A percentile compares a stretch with the other conserved stretches of the same genome.
These are phyloP conservation scores for Botrytis fabae DNA, from an alignment of 2,329 filamentous ascomycete species.

Conservation along the genomic window DNA sequence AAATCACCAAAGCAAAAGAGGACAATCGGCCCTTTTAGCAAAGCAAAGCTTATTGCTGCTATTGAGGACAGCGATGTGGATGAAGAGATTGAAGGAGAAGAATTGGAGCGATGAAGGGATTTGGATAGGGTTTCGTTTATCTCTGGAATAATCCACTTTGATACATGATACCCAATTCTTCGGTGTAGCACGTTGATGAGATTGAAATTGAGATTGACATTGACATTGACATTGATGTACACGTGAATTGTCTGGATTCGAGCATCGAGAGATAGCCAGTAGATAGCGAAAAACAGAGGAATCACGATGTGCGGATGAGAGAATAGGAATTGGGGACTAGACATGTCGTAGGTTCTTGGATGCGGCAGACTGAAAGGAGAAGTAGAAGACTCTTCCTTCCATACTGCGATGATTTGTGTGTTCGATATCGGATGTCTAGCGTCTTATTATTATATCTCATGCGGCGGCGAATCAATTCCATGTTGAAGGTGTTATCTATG, in stretches of 20 bases:
- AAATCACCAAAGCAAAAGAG: slow-evolving; percentile 24
- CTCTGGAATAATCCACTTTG: background rate
- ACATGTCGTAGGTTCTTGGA: too few species aligned
- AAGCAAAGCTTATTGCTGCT: slow-evolving; percentile 40
- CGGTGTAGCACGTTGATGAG: background rate
- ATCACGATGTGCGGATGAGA: background rate
- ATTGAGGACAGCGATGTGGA: slow-evolving; percentile 59
- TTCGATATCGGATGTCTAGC: too few species aligned
- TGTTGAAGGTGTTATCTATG: too few species aligned
- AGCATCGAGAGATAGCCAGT: background rate
- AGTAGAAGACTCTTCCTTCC: too few species aligned
- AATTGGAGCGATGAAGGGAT: background rate
- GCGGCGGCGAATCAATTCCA: too few species aligned
- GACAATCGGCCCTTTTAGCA: slow-evolving; percentile 23
- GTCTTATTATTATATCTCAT: too few species aligned
- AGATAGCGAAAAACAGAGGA: background rate
- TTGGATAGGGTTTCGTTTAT: background rate
- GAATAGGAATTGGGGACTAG: too few species aligned
- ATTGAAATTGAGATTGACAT: background rate
- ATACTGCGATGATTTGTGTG: too few species aligned
- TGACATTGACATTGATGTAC: background rate
- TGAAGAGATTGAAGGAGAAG: slow-evolving; percentile 46
- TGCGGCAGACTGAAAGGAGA: too few species aligned
- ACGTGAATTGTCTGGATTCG: background rate
- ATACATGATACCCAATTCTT: background rate